A percentile compares a stretch with the other conserved stretches of the same genome.
phyloP scores from a whole-genome alignment of 352 stramenopile species.

The Pythium periplocum region DNA sequence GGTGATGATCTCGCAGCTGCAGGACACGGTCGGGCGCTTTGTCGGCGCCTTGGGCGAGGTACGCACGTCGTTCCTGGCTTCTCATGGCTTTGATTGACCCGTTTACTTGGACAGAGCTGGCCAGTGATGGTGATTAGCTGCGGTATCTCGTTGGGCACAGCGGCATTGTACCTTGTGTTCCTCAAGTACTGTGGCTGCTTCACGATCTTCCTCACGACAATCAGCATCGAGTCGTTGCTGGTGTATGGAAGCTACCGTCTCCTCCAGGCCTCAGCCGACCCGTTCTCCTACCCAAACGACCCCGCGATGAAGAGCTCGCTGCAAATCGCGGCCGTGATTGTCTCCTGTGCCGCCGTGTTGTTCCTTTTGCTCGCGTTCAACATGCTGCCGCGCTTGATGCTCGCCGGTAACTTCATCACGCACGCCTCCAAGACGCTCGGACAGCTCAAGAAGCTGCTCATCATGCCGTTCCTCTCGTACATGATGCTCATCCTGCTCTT shows the following conservation, averaged over 20 bases:
- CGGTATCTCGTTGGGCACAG: constrained; percentile 50
- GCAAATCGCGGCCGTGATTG: constrained; percentile 47
- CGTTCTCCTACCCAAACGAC: constrained; percentile 48
- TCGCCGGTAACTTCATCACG: constrained; percentile 75
- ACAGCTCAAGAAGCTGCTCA: constrained; percentile 56
- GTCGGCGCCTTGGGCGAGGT: constrained; percentile 73
- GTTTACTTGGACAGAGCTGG: constrained; percentile 40
- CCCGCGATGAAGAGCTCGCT: constrained; percentile 63
- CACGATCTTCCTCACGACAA: constrained; percentile 57
- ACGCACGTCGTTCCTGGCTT: not conserved
- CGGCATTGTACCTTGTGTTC: constrained; percentile 59
- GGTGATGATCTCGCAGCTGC: constrained; percentile 60
- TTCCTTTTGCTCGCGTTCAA: constrained; percentile 61
- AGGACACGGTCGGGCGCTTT: constrained; percentile 69
- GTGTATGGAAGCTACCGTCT: constrained; percentile 61
- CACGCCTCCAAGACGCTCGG: constrained; percentile 61
- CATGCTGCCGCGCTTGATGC: constrained; percentile 56
- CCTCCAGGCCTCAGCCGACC: constrained; percentile 40
- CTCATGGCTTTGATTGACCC: too few species aligned
- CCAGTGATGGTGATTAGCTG: constrained; percentile 53
- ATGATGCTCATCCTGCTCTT: constrained; percentile 63
- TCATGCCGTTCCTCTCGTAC: constrained; percentile 69
- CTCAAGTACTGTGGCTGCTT: constrained; percentile 71
- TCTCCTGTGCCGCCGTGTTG: constrained; percentile 55
- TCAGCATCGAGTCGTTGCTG: constrained; percentile 57